These are phyloP conservation scores for Boletellus sp. DNA, from an alignment of 768 basidiomycete genomes.

Conservation along the genomic window DNA sequence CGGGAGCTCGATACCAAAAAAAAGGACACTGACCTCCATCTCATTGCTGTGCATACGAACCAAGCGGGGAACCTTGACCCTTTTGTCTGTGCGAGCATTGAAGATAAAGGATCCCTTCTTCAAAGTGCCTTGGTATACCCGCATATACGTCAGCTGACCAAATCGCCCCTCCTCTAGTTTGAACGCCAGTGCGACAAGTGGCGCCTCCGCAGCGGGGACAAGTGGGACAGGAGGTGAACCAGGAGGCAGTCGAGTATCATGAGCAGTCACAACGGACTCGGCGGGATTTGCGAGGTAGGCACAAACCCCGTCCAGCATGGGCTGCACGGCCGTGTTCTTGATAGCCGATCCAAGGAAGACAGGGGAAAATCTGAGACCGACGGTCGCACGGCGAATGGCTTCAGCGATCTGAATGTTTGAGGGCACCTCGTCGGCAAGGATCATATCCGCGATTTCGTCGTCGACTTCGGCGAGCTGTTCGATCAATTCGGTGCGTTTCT, in stretches of 20 bases:
- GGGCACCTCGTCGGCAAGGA: conserved; percentile 81
- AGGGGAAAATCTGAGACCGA: conserved; percentile 87
- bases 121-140: conserved; percentile 93
- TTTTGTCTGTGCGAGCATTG: conserved; percentile 94
- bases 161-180: conserved; percentile 97
- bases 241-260: conserved; percentile 70
- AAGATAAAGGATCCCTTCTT: conserved; percentile 82
- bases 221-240: conserved; percentile 70
- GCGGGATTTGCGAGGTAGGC: conserved; percentile 90
- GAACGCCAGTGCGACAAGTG: conserved; percentile 93
- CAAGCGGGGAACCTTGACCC: conserved; percentile 91
- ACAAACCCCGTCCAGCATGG: conserved; percentile 91
- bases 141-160: conserved; percentile 97
- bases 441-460: conserved; percentile 88
- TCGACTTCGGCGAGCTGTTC: conserved; percentile 97
- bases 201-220: conserved; percentile 77
- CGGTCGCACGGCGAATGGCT: conserved; percentile 88
- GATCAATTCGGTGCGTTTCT: conserved; percentile 87
- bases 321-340: conserved; percentile 95
- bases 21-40: conserved; percentile 74
- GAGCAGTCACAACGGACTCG: conserved; percentile 73
- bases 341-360: conserved; percentile 97
- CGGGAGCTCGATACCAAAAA: not conserved
- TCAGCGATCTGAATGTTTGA: conserved; percentile 67
- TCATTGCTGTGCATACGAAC: conserved; percentile 99